Conservation (phyloP, 2,329 filamentous ascomycete genomes). For the Lithohypha guttulata region DNA sequence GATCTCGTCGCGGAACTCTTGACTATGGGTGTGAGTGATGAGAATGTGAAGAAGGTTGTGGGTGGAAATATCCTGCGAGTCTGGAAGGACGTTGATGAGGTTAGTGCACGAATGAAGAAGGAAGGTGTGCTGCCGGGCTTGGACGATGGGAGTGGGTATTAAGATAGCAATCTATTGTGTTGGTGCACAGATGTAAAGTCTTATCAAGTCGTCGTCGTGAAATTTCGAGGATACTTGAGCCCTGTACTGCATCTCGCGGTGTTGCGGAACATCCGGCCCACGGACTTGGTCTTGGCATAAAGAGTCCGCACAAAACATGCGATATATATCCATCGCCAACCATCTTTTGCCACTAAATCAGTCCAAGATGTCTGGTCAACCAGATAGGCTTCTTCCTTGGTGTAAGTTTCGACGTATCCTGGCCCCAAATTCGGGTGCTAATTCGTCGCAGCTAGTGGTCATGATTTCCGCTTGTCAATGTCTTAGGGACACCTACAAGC, state of each 20-base stretch:
- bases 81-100: slow-evolving; percentile 66
- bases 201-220: not conserved
- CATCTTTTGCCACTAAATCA: no score
- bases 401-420: not conserved
- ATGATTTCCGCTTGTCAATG: not conserved
- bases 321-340: no score
- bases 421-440: not conserved
- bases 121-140: slow-evolving; percentile 39
- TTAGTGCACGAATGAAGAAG: slow-evolving; percentile 55
- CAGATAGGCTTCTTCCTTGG: slow-evolving; percentile 6
- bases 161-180: no score
- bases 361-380: not conserved
- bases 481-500: not conserved
- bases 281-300: no score
- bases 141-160: slow-evolving; percentile 26
- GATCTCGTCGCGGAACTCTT: slow-evolving; percentile 66
- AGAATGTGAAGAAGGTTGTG: slow-evolving; percentile 62
- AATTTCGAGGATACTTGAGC: no score
- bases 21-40: slow-evolving; percentile 59
- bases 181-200: no score
- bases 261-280: no score
- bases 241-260: no score
- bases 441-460: not conserved
- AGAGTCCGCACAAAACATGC: no score
- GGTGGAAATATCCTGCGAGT: slow-evolving; percentile 76